A percentile compares a stretch with the other conserved stretches of the same genome.
Conservation (phyloP, 345 rosid genomes). For the Syzygium aqueum region DNA sequence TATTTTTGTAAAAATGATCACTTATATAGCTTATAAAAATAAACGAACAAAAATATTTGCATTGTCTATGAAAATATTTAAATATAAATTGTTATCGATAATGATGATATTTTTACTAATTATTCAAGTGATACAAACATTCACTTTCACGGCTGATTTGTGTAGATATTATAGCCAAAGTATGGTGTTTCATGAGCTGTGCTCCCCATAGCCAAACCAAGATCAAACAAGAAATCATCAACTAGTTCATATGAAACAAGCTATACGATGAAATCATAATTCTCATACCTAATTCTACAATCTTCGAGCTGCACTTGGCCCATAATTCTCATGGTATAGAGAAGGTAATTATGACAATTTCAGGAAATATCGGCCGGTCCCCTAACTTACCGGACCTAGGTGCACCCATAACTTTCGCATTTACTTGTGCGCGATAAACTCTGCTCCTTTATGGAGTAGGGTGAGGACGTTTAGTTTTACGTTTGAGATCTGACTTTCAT, state of each 20-base stretch:
- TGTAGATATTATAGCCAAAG: background rate
- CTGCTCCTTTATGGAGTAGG: background rate
- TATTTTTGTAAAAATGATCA: background rate
- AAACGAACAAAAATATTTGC: background rate
- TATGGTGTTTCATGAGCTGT: background rate
- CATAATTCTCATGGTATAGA: background rate
- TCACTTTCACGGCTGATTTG: background rate
- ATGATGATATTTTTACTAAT: background rate
- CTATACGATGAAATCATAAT: too few species aligned
- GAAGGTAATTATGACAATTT: too few species aligned
- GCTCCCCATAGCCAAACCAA: background rate
- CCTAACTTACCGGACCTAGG: background rate
- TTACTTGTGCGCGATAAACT: background rate
- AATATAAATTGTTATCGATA: background rate
- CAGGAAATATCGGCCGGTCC: background rate
- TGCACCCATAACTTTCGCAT: background rate
- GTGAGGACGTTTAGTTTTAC: background rate
- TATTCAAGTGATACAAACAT: background rate
- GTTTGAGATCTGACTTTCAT: too few species aligned
- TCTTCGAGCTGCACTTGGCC: background rate
- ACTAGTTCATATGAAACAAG: too few species aligned
- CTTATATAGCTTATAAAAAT: background rate
- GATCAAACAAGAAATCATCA: too few species aligned
- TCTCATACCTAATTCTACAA: background rate
- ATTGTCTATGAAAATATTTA: background rate